Evolutionary conservation across 2,329 filamentous ascomycete genomes (phyloP).

Genomic region (Tolypocladium sp.): DNA sequence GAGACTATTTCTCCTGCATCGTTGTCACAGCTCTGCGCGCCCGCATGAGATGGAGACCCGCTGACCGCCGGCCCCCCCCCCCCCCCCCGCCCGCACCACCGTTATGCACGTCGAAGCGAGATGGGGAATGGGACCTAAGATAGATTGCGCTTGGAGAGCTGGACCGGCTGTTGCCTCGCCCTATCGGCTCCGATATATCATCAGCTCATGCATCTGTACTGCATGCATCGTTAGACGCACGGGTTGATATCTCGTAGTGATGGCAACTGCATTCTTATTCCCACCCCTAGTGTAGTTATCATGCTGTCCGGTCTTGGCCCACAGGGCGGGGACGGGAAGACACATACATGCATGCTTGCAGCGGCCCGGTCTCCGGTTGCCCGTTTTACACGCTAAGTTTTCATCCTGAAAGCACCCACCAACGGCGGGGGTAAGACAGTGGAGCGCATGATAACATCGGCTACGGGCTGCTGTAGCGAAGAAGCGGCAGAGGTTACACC

Average conservation of each 20-base stretch:
- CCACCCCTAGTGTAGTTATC: background rate
- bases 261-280: background rate
- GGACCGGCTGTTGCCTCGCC: background rate
- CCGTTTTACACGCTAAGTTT: too few species aligned
- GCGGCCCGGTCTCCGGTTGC: background rate
- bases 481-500: too few species aligned
- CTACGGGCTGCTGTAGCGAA: too few species aligned
- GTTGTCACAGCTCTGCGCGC: background rate
- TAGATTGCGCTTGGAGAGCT: background rate
- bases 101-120: background rate
- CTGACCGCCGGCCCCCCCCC: too few species aligned
- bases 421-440: too few species aligned
- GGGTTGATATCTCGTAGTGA: background rate
- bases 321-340: background rate
- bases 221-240: background rate
- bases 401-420: too few species aligned
- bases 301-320: background rate
- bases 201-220: background rate
- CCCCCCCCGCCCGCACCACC: too few species aligned
- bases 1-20: background rate
- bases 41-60: background rate
- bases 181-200: background rate
- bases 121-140: background rate
- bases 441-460: too few species aligned
- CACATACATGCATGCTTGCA: background rate